Evolutionary conservation across 2,329 filamentous ascomycete genomes (phyloP).

Genomic region (Ustulina deusta): DNA sequence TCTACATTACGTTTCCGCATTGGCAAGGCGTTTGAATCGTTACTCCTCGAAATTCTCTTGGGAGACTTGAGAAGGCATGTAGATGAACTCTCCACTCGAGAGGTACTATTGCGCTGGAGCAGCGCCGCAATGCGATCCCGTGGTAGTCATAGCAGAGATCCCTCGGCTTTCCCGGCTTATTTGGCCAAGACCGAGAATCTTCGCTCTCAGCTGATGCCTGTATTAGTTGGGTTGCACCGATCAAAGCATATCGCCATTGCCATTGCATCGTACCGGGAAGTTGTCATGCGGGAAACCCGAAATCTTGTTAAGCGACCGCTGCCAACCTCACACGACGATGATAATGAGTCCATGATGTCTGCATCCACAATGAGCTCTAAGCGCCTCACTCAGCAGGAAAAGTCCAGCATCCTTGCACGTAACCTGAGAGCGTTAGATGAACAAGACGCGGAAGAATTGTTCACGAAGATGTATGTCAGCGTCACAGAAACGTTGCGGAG

Average conservation of each 20-base stretch:
- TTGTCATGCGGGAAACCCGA: conserved; percentile 87
- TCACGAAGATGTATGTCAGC: conserved; percentile 85
- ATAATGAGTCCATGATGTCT: conserved; percentile 89
- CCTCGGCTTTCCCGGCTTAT: conserved; percentile 82
- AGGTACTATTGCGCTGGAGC: conserved; percentile 88
- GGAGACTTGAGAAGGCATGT: conserved; percentile 85
- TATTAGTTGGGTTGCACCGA: conserved; percentile 82
- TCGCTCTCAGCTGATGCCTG: conserved; percentile 75
- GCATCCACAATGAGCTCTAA: conserved; percentile 79
- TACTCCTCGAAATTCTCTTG: conserved; percentile 82
- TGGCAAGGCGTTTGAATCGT: conserved; percentile 85
- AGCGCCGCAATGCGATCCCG: conserved; percentile 78
- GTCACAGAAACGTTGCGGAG: conserved; percentile 88
- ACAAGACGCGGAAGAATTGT: conserved; percentile 84
- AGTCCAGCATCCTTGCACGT: conserved; percentile 86
- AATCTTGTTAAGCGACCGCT: conserved; percentile 85
- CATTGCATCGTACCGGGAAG: conserved; percentile 85
- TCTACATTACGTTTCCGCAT: conserved; percentile 81
- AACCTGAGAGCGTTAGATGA: conserved; percentile 87
- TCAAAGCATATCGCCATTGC: conserved; percentile 84
- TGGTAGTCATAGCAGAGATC: conserved; percentile 73
- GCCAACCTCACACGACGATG: conserved; percentile 93
- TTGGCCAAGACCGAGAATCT: conserved; percentile 78
- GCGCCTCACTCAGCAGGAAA: conserved; percentile 83
- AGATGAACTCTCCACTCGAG: conserved; percentile 74